A percentile compares a stretch with the other conserved stretches of the same genome.
Evolutionary conservation across 2,329 filamentous ascomycete species (phyloP).

Genomic region (Fusarium chlamydosporum): DNA sequence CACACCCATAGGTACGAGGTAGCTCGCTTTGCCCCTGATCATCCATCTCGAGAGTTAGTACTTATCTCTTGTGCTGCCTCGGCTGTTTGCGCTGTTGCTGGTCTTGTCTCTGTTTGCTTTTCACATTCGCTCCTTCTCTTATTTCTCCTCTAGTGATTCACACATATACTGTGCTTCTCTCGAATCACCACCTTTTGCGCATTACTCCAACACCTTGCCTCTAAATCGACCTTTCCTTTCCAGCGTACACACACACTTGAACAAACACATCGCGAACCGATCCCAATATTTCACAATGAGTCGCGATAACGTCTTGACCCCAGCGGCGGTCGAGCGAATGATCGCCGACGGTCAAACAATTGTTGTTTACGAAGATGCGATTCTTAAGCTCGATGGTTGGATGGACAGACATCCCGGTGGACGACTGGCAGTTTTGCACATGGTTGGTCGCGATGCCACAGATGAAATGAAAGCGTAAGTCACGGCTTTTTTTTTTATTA

Average conservation of each 20-base stretch:
- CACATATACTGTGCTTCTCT: background rate
- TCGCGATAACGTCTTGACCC: constrained; percentile 61
- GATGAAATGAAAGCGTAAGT: constrained; percentile 56
- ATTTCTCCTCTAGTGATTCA: background rate
- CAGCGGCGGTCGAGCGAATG: constrained; percentile 63
- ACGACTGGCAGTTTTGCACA: constrained; percentile 70
- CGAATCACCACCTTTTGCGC: background rate
- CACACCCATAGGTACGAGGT: background rate
- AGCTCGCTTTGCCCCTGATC: constrained; percentile 12
- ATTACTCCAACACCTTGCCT: background rate
- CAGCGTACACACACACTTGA: background rate
- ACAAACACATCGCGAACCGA: background rate
- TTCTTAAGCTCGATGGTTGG: constrained; percentile 71
- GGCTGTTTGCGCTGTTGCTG: background rate
- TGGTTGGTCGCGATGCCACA: constrained; percentile 57
- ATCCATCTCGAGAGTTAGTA: background rate
- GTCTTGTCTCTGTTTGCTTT: constrained; percentile 3
- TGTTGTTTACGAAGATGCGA: constrained; percentile 68
- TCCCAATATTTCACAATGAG: constrained; percentile 46
- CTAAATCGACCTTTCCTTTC: constrained; percentile 8
- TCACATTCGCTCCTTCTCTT: background rate
- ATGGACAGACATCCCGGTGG: constrained; percentile 72
- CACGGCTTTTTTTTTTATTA: background rate
- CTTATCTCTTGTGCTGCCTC: constrained; percentile 20
- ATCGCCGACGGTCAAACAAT: constrained; percentile 69